Evolutionary conservation across 1,284 basidiomycete genomes (phyloP).

Genomic region (Ganoderma meredithae): DNA sequence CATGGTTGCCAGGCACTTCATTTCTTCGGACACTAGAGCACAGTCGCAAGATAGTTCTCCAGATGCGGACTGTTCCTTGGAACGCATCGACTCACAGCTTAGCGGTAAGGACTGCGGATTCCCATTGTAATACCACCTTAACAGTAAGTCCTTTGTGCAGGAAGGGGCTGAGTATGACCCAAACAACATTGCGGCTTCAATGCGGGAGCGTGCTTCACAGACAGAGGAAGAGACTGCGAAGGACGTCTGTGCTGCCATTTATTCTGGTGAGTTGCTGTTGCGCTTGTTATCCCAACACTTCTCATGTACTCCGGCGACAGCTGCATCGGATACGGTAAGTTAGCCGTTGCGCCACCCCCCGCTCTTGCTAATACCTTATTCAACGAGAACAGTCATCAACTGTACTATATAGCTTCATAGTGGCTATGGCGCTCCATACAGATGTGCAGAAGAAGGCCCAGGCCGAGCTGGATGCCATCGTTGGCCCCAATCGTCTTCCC

Average conservation of each 20-base stretch:
- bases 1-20: conserved; percentile 36
- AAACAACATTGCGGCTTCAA: neutral
- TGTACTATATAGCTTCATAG: conserved; percentile 6
- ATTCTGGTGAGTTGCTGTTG: neutral
- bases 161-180: conserved; percentile 10
- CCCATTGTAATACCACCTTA: neutral
- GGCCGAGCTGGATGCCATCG: conserved; percentile 41
- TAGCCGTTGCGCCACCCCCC: too few species aligned
- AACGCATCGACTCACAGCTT: conserved; percentile 4
- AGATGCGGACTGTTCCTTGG: conserved; percentile 15
- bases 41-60: neutral
- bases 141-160: neutral
- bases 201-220: neutral
- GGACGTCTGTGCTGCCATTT: neutral
- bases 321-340: neutral
- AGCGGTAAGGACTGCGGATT: neutral
- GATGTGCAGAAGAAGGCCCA: conserved; percentile 42
- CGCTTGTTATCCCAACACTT: too few species aligned
- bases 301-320: neutral
- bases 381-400: conserved; percentile 5
- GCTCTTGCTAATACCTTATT: neutral
- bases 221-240: neutral
- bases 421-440: conserved; percentile 47
- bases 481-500: conserved; percentile 53
- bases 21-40: conserved; percentile 19